Base-by-base conservation (phyloP, 345 rosid species). In the Salix purpurea region DNA sequence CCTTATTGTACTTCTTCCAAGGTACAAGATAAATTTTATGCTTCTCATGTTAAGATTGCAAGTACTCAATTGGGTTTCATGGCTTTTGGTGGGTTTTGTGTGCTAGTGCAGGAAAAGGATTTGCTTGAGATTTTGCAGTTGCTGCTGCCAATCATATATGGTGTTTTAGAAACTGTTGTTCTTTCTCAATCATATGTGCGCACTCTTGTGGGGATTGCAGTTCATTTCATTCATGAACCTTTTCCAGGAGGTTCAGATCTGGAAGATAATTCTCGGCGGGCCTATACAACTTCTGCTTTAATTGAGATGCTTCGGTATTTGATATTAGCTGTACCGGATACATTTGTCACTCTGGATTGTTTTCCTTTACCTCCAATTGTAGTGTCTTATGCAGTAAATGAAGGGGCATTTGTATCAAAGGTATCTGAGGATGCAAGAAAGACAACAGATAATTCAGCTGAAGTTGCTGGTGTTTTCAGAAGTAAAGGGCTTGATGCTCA, bases 281-380 rank as follows among this genome's bases (percentile, higher is more conserved):
- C 97, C 40, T 96, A 94, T 83, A 91, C 97, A 65, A 87, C 86
- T 60, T 89, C 97, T 83, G 98, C 99, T 26, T 76, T 94, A 62
- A 86, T 85, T 80, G 99, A 96, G 88, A 90, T 96, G 97, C 88
- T 96, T 76, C 93, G 90, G 58, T 96, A 94, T 81, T 84, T 96
- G 88, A 87, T 94, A 74, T 85, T 90, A 72, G 93, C 94, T 83
- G 94, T 91, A 50, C 98, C 99, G 2, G 97, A 96, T 84, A 88
- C 99, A 61, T 96, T 96, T 87, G 97, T 96, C 84, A 92, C 93
- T 71, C 73, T 91, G 81, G 98, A 96, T 85, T 96, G 96, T 87
- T 92, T 96, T 77, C 98, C 99, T 36, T 88, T 96, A 69, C 99
- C 98, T 30, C 74, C 90, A 19, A 88, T 88, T 76, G 92, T 92